A percentile compares a stretch with the other conserved stretches of the same genome.
Evolutionary conservation across 140 eudicot genomes (phyloP).

Genomic region (Anethum foeniculum): DNA sequence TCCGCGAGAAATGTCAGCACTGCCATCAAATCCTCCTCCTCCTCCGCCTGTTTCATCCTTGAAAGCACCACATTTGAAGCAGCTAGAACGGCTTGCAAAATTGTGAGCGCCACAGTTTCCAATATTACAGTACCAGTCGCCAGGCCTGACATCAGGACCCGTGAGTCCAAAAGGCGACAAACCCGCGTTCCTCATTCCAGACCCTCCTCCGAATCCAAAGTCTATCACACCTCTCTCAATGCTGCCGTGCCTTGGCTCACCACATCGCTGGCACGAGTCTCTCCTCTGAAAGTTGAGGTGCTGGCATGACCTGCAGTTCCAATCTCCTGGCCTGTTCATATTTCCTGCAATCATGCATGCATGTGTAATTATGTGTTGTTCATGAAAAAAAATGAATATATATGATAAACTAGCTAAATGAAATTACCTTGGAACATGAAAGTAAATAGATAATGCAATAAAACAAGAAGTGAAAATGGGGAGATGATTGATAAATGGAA

Average conservation of each 20-base stretch:
- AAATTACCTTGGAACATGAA: slow-evolving; percentile 2
- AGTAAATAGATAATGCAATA: neutral
- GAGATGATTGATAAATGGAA: neutral
- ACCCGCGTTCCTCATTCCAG: slow-evolving; percentile 10
- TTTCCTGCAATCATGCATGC: slow-evolving; percentile 13
- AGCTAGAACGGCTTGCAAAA: slow-evolving; percentile 96
- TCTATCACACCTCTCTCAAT: slow-evolving; percentile 30
- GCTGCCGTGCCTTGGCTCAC: slow-evolving; percentile 66
- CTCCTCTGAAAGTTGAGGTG: slow-evolving; percentile 96
- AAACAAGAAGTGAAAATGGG: neutral
- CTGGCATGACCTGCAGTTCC: slow-evolving; percentile 99
- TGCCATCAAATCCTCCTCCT: slow-evolving; percentile 34
- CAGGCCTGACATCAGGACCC: slow-evolving; percentile 96
- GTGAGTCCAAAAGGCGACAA: slow-evolving; percentile 45
- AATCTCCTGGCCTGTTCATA: slow-evolving; percentile 98
- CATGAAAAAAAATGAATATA: no score
- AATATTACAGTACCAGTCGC: slow-evolving; percentile 92
- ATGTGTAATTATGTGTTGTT: neutral
- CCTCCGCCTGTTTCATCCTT: slow-evolving; percentile 67
- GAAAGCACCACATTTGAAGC: slow-evolving; percentile 93
- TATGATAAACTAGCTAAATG: no score
- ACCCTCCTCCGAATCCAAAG: slow-evolving; percentile 36
- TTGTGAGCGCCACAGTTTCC: slow-evolving; percentile 94
- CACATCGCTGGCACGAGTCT: slow-evolving; percentile 93
- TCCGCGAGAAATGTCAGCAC: slow-evolving; percentile 41